Percentiles rank a stretch among this genome's conserved stretches.
Evolutionary conservation across 176 grass and related monocot species (phyloP).

Genomic region (Oryza meyeriana): DNA sequence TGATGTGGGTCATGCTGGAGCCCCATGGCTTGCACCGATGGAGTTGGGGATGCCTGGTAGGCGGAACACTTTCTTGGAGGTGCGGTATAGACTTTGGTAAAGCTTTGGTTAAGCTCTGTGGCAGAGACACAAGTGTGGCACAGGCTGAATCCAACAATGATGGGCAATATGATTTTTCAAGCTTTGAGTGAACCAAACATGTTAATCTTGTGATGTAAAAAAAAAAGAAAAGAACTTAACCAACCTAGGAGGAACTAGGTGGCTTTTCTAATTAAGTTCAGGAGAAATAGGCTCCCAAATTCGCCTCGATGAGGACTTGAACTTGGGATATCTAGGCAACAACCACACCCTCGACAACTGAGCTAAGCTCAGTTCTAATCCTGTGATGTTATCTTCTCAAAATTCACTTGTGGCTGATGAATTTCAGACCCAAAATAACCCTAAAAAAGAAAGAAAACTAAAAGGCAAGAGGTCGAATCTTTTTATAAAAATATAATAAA

Average conservation of each 20-base stretch:
- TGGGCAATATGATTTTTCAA: not conserved
- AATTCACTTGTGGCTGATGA: not conserved
- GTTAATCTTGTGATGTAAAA: not conserved
- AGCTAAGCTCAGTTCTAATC: no score
- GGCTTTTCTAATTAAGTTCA: no score
- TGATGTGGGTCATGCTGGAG: not conserved
- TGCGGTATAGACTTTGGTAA: not conserved
- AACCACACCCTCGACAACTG: no score
- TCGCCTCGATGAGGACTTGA: no score
- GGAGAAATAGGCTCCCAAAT: no score
- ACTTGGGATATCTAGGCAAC: no score
- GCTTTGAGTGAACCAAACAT: conserved; percentile 1
- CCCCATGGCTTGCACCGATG: not conserved
- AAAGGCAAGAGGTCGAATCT: not conserved
- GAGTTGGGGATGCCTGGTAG: not conserved
- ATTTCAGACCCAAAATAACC: not conserved
- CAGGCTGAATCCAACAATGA: not conserved
- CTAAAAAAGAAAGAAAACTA: not conserved
- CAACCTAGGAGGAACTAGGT: no score
- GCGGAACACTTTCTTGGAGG: not conserved
- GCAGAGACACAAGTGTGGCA: not conserved
- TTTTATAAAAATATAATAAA: not conserved
- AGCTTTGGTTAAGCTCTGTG: not conserved
- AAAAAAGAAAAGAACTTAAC: no score
- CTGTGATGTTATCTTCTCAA: not conserved